Evolutionary conservation across 1,284 basidiomycete species (phyloP), one percentile per base, ranked within the genome.

Genomic region (Ganoderma boninense): DNA sequence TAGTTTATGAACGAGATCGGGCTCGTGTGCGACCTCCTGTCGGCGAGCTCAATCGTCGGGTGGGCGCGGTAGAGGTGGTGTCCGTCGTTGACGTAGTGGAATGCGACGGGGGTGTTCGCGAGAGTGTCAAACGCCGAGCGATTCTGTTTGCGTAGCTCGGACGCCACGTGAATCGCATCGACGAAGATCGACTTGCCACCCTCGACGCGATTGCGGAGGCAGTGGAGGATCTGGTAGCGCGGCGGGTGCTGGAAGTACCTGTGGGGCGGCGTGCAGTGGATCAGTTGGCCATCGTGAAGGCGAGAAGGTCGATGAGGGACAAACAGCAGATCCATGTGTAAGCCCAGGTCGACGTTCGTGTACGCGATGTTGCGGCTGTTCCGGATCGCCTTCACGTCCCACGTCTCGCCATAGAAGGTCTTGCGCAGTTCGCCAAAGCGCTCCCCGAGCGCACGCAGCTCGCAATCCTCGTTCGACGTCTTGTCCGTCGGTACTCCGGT

Each of bases 311-410:
- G n/a, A 32, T 56, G 8, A 16, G 40, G 42, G 20, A 86, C 94
- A 74, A 76, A 97, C 95, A 94, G 81, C 0, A 98, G 83, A 82
- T 99, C 97, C 93, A 97, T 96, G 79, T 99, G 97, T 26, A 97
- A 80, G 0, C 94, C 97, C 2, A 99, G 86, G 76, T 95, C 89
- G 23, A 98, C 85, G 80, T 96, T 93, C 7, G 97, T 99, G 80
- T 98, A 98, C 2, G 97, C 97, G 71, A 99, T 96, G 81, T 99
- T 99, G 75, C 88, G 90, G 75, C 93, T 94, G 69, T 94, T 86
- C 61, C 82, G 82, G 57, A 94, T 79, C 73, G 91, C 94, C 81
- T 91, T 90, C 26, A 99, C 97, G 80, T 99, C 92, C 96, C 97
- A 99, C 0, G 94, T 83, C 68, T 87, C 84, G 1, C 97, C 97